Base-by-base conservation (phyloP, 495 filamentous ascomycete genomes). In the Aspergillus leporis region DNA sequence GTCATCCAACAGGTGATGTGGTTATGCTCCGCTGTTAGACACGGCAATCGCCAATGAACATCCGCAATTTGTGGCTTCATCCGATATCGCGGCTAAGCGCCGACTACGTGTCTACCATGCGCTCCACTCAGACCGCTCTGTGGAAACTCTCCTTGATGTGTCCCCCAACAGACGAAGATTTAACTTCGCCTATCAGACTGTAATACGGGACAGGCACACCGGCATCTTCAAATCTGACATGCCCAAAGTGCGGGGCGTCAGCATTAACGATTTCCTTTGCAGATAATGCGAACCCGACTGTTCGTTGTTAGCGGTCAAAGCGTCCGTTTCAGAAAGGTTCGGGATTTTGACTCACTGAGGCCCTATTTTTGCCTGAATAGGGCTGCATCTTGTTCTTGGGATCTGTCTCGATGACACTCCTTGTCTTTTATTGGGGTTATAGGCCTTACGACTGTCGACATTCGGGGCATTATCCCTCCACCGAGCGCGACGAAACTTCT, bases 51-150 rank as follows among this genome's bases (percentile, higher is more conserved):
- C 51, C 51, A 53, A 53, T 53, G 32, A 53, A 23, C 51, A 51
- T 28, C 18, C 34, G 21, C 28, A 19, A 22, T 22, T 34, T 31
- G 22, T 23, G 6, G 25, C 22, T 38, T n/a, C 51, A 21, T 18
- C 25, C 18, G 49, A 32, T 51, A 18, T 32, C 45, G 41, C 41
- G 16, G 41, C 43, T 49, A 56, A 56, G 54, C 54, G 25, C 54
- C 28, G 54, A 49, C 43, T 31, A 60, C 53, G 51, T 62, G 60
- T 47, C 55, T 45, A 43, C 55, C 41, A 25, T 48, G 40, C 18
- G 5, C 34, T 14, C 19, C 32, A 34, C 28, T n/a, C 32, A 22
- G 16, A 8, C 51, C 32, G 8, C 18, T 7, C 21, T 32, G 10
- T 32, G 10, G 30, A 41, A 41, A 41, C 10, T 41, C 30, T 14